Base-by-base conservation (phyloP, 2,329 filamentous ascomycete genomes). In the Trichoderma brevicompactum region DNA sequence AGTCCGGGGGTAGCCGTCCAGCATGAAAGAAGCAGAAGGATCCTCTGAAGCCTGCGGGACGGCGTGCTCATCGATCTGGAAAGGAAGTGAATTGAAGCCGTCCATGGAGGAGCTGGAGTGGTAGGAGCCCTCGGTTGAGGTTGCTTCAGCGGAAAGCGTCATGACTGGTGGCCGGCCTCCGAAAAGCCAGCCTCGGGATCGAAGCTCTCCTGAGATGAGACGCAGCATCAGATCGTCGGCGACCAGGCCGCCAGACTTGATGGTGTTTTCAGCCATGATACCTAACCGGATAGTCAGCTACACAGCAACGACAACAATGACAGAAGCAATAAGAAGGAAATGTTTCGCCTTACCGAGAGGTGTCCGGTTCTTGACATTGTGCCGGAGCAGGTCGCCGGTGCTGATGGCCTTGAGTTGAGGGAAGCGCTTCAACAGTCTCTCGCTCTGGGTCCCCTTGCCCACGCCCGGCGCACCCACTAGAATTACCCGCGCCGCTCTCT, bases 381-480 rank as follows among this genome's bases (percentile, higher is more conserved):
- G 88, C 68, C 95, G 89, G 66, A 99, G 81, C 15, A 99, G 82
- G 78, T 99, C 94, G 67, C 95, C 95, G 4, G 95, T 97, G 79
- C 92, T 96, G 77, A 99, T 94, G 17, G 93, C 89, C 61, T 92
- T 90, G 53, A 99, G 83, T 74, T 97, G 91, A 3, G 94, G 92
- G 75, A 95, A 99, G 70, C 91, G 88, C 71, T 89, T 83, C 71
- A 98, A 88, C 68, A 99, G 83, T 68, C 95, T 88, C 77, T 96
- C 92, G 59, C 92, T 92, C 81, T 99, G 95, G 3, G 95, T 99
- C 68, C 94, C 95, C 79, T 99, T 99, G 68, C 95, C 95, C 65
- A 97, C 95, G 66, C 94, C 94, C n/a, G 95, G 95, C 60, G 94
- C 94, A 72, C 95, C 95, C 72, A 99, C 87, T 70, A 99, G 87